Evolutionary conservation across 2,329 filamentous ascomycete species (phyloP).

Genomic region (Pseudogymnoascus sp.): DNA sequence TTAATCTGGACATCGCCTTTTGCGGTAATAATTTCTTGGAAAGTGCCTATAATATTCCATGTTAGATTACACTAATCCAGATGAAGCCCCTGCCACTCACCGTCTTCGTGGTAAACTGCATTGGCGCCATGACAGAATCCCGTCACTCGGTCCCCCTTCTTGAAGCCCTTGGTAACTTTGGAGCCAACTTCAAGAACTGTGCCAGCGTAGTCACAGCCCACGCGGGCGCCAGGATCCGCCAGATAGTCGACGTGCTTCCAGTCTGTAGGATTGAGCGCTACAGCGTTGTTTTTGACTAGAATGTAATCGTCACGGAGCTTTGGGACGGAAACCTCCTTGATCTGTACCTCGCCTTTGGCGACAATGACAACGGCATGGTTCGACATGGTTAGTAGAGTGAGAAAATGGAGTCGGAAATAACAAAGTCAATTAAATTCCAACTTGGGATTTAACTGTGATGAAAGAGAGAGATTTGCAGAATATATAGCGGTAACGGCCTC

Average conservation of each 20-base stretch:
- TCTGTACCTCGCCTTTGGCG: conserved; percentile 14
- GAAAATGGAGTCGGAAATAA: background rate
- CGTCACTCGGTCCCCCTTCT: conserved; percentile 39
- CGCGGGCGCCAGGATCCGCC: conserved; percentile 15
- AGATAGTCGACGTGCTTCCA: conserved; percentile 26
- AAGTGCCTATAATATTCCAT: conserved; percentile 13
- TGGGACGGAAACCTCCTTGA: conserved; percentile 19
- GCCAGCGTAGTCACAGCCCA: conserved; percentile 41
- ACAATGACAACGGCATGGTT: conserved; percentile 10
- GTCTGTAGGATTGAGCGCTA: conserved; percentile 26
- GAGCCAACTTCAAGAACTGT: conserved; percentile 38
- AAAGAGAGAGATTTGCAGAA: background rate
- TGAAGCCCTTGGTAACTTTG: conserved; percentile 34
- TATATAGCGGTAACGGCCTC: background rate
- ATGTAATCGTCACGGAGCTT: conserved; percentile 26
- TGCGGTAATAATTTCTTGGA: conserved; percentile 20
- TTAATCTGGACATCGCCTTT: conserved; percentile 35
- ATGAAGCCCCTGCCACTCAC: conserved; percentile 31
- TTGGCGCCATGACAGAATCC: conserved; percentile 33
- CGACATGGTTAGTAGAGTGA: background rate
- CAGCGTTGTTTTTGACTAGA: conserved; percentile 23
- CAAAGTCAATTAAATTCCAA: too few relatives aligned
- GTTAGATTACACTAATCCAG: conserved; percentile 13
- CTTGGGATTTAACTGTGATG: too few relatives aligned
- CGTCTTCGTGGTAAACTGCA: conserved; percentile 31